Percentiles rank a stretch among this genome's conserved stretches.
Conservation (phyloP, 805 yeast species). For the Lipomyces oligophaga region DNA sequence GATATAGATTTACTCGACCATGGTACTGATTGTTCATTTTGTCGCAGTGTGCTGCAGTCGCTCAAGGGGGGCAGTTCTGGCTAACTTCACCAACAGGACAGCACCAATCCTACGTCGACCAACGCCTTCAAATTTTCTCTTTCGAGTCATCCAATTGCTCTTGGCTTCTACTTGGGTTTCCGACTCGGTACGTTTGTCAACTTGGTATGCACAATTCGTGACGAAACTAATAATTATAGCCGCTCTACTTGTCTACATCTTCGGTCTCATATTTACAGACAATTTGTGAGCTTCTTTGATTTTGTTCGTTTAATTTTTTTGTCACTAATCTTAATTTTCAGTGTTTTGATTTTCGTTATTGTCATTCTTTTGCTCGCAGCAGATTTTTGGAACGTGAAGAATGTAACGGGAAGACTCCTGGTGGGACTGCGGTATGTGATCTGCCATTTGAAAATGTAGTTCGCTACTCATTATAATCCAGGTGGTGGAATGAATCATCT, state of each 20-base stretch:
- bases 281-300: constrained; percentile 42
- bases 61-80: too few species aligned
- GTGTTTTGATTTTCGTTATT: constrained; percentile 71
- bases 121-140: constrained; percentile 25
- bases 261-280: constrained; percentile 66
- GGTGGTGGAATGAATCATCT: constrained; percentile 95
- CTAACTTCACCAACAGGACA: too few species aligned
- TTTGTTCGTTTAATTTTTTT: background rate
- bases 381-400: constrained; percentile 92
- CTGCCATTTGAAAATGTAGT: background rate
- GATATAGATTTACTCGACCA: too few species aligned
- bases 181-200: constrained; percentile 44
- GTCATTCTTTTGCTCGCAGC: constrained; percentile 74
- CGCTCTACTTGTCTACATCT: constrained; percentile 62
- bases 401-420: constrained; percentile 80
- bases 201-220: background rate
- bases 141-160: constrained; percentile 81
- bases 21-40: too few species aligned
- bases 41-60: too few species aligned
- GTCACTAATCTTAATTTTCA: constrained; percentile 11
- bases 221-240: constrained; percentile 30
- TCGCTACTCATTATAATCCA: constrained; percentile 17
- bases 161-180: constrained; percentile 58
- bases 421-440: constrained; percentile 59
- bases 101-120: too few species aligned